A percentile compares a stretch with the other conserved stretches of the same genome.
These are phyloP conservation scores for Saccharomyces hybrid DNA, from an alignment of 1,139 yeast genomes.

Conservation along the genomic window DNA sequence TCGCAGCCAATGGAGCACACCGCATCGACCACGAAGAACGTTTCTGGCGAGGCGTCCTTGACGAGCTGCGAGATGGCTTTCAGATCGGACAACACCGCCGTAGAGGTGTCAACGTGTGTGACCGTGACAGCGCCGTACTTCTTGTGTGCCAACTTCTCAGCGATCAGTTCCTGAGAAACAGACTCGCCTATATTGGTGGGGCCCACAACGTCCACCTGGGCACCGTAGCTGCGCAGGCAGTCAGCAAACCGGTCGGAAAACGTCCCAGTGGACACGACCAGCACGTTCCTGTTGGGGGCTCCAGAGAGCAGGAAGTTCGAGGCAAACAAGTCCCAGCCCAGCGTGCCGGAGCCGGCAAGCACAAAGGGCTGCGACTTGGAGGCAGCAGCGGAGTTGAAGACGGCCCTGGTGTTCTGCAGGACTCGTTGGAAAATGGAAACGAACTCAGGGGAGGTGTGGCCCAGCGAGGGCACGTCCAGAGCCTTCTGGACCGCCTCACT, in stretches of 20 bases:
- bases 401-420: constrained; percentile 57
- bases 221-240: constrained; percentile 65
- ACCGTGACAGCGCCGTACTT: constrained; percentile 67
- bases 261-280: constrained; percentile 88
- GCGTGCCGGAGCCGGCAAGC: constrained; percentile 84
- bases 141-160: constrained; percentile 43
- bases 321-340: constrained; percentile 91
- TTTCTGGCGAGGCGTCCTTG: constrained; percentile 62
- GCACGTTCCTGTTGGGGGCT: constrained; percentile 41
- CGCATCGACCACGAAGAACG: constrained; percentile 82
- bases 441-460: constrained; percentile 89
- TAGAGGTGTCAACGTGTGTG: constrained; percentile 94
- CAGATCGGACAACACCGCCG: constrained; percentile 79
- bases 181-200: constrained; percentile 63
- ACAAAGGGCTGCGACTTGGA: constrained; percentile 64
- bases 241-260: constrained; percentile 88
- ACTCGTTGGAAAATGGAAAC: constrained; percentile 64
- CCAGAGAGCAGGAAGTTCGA: constrained; percentile 50
- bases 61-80: constrained; percentile 54
- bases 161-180: constrained; percentile 49
- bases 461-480: constrained; percentile 77
- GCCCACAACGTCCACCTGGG: constrained; percentile 51
- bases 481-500: constrained; percentile 75
- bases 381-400: constrained; percentile 39
- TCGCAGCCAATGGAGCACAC: constrained; percentile 94